These are phyloP conservation scores for Psophocarpus tetragonolobus DNA, from an alignment of 306 rosid species.

Conservation along the genomic window DNA sequence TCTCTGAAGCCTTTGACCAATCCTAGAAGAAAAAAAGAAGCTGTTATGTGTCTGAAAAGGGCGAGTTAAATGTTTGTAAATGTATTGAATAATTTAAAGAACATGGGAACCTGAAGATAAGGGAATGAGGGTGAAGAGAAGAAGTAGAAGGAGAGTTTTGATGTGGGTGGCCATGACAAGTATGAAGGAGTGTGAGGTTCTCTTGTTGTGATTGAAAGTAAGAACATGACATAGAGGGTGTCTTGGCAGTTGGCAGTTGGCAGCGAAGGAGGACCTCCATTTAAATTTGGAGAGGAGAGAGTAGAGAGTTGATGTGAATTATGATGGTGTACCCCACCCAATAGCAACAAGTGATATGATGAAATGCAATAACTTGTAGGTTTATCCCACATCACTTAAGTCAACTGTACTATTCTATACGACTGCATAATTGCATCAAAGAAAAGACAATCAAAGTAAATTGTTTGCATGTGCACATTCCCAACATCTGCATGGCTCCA, in stretches of 20 bases:
- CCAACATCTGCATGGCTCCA: constrained; percentile 64
- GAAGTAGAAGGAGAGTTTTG: constrained; percentile 41
- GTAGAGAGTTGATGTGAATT: too few relatives aligned
- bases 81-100: neutral
- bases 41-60: neutral
- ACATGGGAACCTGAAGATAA: constrained; percentile 57
- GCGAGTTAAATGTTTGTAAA: neutral
- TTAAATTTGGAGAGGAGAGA: constrained; percentile 43
- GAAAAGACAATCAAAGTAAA: constrained; percentile 18
- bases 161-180: constrained; percentile 53
- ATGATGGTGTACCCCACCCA: constrained; percentile 58
- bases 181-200: constrained; percentile 11
- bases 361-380: constrained; percentile 54
- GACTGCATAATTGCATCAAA: constrained; percentile 40
- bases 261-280: constrained; percentile 32
- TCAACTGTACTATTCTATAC: constrained; percentile 59
- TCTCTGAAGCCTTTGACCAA: constrained; percentile 58
- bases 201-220: neutral
- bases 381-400: constrained; percentile 49
- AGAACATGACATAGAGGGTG: constrained; percentile 28
- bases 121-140: constrained; percentile 54
- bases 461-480: constrained; percentile 53
- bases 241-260: constrained; percentile 39
- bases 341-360: constrained; percentile 59
- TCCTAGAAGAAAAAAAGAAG: constrained; percentile 37